Base-by-base conservation (phyloP, 208 protist genomes). In the Leishmania mexicana region DNA sequence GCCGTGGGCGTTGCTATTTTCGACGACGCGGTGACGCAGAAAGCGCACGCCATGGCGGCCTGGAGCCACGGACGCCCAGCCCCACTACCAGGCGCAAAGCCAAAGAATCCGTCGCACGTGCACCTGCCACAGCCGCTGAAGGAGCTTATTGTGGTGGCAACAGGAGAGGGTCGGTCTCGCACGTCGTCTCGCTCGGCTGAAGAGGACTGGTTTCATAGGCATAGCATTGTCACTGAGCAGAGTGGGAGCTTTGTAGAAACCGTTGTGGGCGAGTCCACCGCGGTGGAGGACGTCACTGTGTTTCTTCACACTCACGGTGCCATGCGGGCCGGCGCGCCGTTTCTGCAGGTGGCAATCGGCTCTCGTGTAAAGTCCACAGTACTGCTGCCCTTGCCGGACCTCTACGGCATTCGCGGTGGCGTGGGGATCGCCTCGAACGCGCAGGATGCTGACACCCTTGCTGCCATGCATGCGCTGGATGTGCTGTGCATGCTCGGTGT, bases 381-480 rank as follows among this genome's bases (percentile, higher is more conserved):
- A n/a, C 83, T 97, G 54, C 90, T 98, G 49, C 95, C 93, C 19
- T 35, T 98, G 45, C 81, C 91, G 47, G 85, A 86, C 31, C 70
- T 76, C n/a, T 95, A 87, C 75, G 95, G 95, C 78, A 83, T 96
- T n/a, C 90, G 93, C 28, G 95, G 95, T 49, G 95, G 93, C 15
- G 89, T 98, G 11, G 95, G 95, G 35, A 85, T 98, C 57, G 92
- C 90, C 21, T 60, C 78, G 71, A 92, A 76, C 42, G 82, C 81
- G 17, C 54, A 71, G 17, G 92, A 95, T 35, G 93, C 95, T 19
- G 75, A 89, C 68, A 81, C 85, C 8, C 85, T 98, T 0, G 93
- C 95, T 7, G 91, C 93, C 4, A 97, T 96, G 92, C 95, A 98
- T 81, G 93, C 95, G 0, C 84, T 98, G 24, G 93, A 98, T 81